Conservation (phyloP, 306 rosid species). For the Inga leiocalycina region DNA sequence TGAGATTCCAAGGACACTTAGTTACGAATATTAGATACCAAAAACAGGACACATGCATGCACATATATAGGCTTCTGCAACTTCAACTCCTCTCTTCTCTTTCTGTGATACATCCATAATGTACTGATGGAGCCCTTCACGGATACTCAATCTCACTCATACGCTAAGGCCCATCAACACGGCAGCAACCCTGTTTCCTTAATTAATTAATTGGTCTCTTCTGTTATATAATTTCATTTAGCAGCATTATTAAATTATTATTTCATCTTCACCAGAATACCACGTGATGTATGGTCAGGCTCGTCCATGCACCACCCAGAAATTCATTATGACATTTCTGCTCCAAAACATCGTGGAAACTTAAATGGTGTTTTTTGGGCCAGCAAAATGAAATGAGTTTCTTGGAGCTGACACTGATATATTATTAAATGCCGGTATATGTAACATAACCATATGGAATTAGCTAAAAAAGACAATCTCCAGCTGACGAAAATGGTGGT, state of each 20-base stretch:
- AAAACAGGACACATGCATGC: background rate
- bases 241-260: background rate
- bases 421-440: background rate
- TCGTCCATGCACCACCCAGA: background rate
- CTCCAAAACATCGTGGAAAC: background rate
- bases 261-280: background rate
- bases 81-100: background rate
- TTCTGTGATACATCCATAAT: background rate
- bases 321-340: background rate
- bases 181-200: background rate
- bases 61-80: background rate
- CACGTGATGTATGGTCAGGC: background rate
- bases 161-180: background rate
- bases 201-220: background rate
- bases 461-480: conserved; percentile 29
- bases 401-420: background rate
- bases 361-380: background rate
- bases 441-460: conserved; percentile 28
- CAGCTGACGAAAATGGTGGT: conserved; percentile 34
- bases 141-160: background rate
- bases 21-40: background rate
- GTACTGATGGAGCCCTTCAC: background rate
- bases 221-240: background rate
- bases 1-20: background rate
- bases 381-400: background rate